These are phyloP conservation scores for Polytolypa hystricis DNA, from an alignment of 2,329 filamentous ascomycete genomes.

Conservation along the genomic window DNA sequence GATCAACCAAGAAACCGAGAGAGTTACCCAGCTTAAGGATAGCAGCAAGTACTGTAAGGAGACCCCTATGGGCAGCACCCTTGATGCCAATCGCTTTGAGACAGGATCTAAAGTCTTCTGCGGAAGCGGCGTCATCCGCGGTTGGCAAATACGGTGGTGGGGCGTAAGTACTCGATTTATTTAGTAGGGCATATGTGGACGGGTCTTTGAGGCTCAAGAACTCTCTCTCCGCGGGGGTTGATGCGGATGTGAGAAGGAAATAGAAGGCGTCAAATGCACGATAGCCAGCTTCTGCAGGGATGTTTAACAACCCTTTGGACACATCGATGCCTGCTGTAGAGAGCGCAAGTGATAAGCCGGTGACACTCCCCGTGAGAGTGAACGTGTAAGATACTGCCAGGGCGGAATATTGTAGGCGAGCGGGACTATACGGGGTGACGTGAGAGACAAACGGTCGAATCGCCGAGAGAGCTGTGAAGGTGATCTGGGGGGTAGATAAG, in stretches of 20 bases:
- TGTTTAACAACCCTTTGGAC: constrained; percentile 62
- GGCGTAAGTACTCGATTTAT: constrained; percentile 72
- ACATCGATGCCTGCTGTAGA: constrained; percentile 86
- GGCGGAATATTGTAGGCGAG: constrained; percentile 65
- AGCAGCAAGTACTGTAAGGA: constrained; percentile 77
- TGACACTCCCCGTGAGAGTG: constrained; percentile 67
- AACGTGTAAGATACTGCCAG: constrained; percentile 73
- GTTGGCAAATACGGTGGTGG: constrained; percentile 84
- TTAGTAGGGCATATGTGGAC: constrained; percentile 65
- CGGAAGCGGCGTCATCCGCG: constrained; percentile 81
- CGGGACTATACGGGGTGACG: constrained; percentile 82
- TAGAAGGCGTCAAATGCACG: constrained; percentile 97
- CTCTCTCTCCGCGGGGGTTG: constrained; percentile 77
- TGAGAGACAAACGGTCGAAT: constrained; percentile 78
- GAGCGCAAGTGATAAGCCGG: constrained; percentile 62
- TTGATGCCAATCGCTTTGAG: constrained; percentile 91
- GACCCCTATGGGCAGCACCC: constrained; percentile 65
- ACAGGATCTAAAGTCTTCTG: constrained; percentile 81
- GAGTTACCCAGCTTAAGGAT: constrained; percentile 88
- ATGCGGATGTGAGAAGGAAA: constrained; percentile 85
- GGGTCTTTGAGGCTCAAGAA: constrained; percentile 71
- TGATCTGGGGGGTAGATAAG: constrained; percentile 60
- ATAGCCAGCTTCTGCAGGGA: constrained; percentile 69
- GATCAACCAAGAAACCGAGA: constrained; percentile 71
- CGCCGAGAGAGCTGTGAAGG: constrained; percentile 70